A percentile compares a stretch with the other conserved stretches of the same genome.
phyloP scores from a whole-genome alignment of 805 yeast species.

The Wickerhamiella musiphila region DNA sequence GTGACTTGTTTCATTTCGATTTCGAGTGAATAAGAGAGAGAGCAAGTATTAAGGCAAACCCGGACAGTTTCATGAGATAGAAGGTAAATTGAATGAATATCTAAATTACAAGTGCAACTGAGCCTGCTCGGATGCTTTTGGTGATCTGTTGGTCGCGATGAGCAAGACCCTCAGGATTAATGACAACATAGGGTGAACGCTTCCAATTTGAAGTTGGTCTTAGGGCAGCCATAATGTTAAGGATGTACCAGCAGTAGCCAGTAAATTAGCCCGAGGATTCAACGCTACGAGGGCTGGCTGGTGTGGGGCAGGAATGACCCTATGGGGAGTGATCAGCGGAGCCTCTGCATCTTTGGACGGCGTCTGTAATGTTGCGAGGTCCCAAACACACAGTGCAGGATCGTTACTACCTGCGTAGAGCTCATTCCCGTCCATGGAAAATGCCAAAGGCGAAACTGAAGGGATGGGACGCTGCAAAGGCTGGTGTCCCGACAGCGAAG shows the following conservation, averaged over 20 bases:
- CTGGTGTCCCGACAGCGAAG: slow-evolving; percentile 31
- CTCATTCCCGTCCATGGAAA: slow-evolving; percentile 51
- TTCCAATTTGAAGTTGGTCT: no score
- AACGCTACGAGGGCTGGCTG: slow-evolving; percentile 21
- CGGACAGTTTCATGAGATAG: no score
- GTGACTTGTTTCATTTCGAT: no score
- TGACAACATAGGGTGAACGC: no score
- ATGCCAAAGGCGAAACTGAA: slow-evolving; percentile 34
- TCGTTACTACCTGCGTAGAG: slow-evolving; percentile 44
- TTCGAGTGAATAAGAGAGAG: no score
- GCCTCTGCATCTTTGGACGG: slow-evolving; percentile 6
- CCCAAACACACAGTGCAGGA: slow-evolving; percentile 38
- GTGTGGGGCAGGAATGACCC: slow-evolving; percentile 10
- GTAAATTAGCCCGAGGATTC: slow-evolving; percentile 41
- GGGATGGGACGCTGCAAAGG: slow-evolving; percentile 27
- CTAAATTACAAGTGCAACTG: no score
- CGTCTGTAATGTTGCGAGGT: slow-evolving; percentile 16
- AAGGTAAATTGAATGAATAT: no score
- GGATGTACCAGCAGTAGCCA: slow-evolving; percentile 49
- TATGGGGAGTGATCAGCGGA: slow-evolving; percentile 15
- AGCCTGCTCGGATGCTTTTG: no score
- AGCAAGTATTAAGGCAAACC: no score
- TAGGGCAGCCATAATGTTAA: slow-evolving; percentile 27
- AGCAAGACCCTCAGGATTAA: no score
- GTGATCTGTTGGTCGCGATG: no score